These are phyloP conservation scores for Glebionis coronaria DNA, from an alignment of 129 eudicot genomes.

Conservation along the genomic window DNA sequence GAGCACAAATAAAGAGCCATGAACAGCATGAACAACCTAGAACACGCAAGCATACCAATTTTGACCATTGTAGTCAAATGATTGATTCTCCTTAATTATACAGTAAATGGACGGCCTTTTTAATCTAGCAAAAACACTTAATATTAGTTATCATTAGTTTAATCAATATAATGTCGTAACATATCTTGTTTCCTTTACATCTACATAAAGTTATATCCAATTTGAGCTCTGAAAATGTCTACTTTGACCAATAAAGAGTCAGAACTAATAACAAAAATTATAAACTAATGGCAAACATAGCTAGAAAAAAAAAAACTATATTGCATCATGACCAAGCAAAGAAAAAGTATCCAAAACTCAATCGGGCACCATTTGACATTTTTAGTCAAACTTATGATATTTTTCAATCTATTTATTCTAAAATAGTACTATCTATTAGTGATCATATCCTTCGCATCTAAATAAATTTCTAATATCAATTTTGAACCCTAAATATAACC, in stretches of 20 bases:
- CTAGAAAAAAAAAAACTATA: neutral
- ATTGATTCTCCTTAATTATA: no score
- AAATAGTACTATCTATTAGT: no score
- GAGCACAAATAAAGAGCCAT: no score
- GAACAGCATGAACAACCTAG: no score
- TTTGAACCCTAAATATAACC: slow-evolving; percentile 8
- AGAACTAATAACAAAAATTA: slow-evolving; percentile 15
- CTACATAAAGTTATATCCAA: no score
- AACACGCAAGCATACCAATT: neutral
- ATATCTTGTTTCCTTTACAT: no score
- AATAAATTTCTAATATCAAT: neutral
- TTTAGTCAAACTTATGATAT: slow-evolving; percentile 5
- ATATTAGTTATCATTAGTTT: no score
- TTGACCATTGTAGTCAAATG: neutral
- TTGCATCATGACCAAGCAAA: slow-evolving; percentile 34
- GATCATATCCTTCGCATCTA: no score
- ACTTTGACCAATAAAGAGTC: slow-evolving; percentile 6
- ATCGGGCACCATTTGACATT: slow-evolving; percentile 13
- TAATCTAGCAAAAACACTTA: no score
- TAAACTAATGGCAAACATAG: neutral
- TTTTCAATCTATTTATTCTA: neutral
- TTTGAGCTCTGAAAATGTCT: neutral
- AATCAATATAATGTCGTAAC: no score
- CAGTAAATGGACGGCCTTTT: no score
- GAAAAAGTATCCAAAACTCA: slow-evolving; percentile 11